These are phyloP conservation scores for Paraurostyla sp. DNA, from an alignment of 73 alveolate species.

Conservation along the genomic window DNA sequence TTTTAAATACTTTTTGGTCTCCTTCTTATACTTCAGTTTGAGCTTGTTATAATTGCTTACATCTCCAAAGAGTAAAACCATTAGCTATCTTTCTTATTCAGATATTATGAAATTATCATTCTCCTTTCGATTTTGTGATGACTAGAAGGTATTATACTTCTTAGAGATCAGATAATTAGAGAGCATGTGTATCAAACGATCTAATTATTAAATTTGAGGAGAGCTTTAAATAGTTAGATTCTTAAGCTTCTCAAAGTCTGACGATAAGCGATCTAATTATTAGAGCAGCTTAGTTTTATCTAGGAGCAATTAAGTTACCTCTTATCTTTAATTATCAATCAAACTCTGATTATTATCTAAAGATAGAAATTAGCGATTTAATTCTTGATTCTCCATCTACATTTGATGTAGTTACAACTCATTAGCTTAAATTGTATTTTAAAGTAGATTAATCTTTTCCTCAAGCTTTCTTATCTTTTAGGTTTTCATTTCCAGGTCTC, in stretches of 20 bases:
- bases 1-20: conserved; percentile 12
- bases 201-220: background rate
- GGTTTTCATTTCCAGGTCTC: background rate
- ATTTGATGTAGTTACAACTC: background rate
- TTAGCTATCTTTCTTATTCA: conserved; percentile 24
- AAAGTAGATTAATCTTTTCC: background rate
- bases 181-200: background rate
- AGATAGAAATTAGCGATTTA: background rate
- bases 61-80: conserved; percentile 35
- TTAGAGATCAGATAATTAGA: conserved; percentile 23
- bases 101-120: background rate
- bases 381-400: background rate
- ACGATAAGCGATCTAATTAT: background rate
- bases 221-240: background rate
- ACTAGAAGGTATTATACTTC: background rate
- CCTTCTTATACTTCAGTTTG: background rate
- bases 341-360: background rate
- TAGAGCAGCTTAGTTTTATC: conserved; percentile 12
- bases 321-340: conserved; percentile 28
- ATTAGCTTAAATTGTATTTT: background rate
- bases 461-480: conserved; percentile 8
- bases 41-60: conserved; percentile 17
- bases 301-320: background rate
- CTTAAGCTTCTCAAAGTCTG: background rate
- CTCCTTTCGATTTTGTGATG: background rate